Evolutionary conservation across 768 basidiomycete genomes (phyloP).

Genomic region (Xerocomellus intermedius): DNA sequence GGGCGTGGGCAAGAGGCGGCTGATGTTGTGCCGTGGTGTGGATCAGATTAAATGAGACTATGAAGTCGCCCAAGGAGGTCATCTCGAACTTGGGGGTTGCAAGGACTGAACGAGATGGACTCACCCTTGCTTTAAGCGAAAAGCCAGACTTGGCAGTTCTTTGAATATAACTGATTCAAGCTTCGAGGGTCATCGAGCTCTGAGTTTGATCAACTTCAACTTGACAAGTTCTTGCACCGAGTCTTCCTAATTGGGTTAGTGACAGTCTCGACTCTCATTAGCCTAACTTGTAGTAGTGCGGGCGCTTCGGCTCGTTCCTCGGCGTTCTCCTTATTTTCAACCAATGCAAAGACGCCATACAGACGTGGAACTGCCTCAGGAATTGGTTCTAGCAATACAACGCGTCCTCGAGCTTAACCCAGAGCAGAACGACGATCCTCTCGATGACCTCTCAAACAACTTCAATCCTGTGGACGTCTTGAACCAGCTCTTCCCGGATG

Average conservation of each 20-base stretch:
- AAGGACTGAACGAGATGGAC: not conserved
- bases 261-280: no score
- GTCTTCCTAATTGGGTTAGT: conserved; percentile 11
- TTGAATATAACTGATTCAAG: not conserved
- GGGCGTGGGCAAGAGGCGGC: not conserved
- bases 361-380: conserved; percentile 57
- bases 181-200: not conserved
- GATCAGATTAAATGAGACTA: conserved; percentile 15
- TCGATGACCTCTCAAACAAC: conserved; percentile 55
- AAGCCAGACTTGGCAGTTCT: not conserved
- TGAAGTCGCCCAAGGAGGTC: conserved; percentile 23
- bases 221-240: not conserved
- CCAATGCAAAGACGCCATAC: conserved; percentile 21
- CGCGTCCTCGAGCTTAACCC: conserved; percentile 60
- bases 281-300: no score
- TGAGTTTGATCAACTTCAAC: no score
- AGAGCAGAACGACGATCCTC: conserved; percentile 45
- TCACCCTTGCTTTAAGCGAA: conserved; percentile 4
- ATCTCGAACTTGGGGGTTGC: conserved; percentile 5
- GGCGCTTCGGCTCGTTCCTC: not conserved
- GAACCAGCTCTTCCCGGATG: conserved; percentile 75
- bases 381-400: conserved; percentile 68
- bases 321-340: not conserved
- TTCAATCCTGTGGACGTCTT: conserved; percentile 55
- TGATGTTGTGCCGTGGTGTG: not conserved